Percentiles rank a stretch among this genome's conserved stretches.
These are phyloP conservation scores for Globisporangium emineosum DNA, from an alignment of 352 stramenopile genomes.

Conservation along the genomic window DNA sequence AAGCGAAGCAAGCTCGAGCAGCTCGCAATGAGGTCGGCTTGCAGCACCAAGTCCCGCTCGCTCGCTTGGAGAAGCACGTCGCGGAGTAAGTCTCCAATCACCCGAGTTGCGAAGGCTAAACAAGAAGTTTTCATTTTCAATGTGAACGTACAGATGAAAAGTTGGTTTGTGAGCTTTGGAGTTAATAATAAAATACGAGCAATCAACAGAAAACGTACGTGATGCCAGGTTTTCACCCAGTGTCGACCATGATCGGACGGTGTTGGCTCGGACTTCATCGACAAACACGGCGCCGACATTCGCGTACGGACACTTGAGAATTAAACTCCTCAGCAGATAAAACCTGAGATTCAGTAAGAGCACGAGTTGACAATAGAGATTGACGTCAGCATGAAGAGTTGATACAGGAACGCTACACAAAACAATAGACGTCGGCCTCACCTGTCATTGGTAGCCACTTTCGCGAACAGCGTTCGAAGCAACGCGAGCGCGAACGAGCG, in stretches of 20 bases:
- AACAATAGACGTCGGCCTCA: too few relatives aligned
- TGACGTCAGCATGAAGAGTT: not conserved
- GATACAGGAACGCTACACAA: too few relatives aligned
- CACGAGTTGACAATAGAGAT: too few relatives aligned
- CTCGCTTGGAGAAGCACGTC: constrained; percentile 36
- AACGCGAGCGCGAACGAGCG: constrained; percentile 34
- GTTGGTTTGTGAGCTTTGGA: not conserved
- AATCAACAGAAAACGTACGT: constrained; percentile 24
- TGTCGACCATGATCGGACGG: constrained; percentile 37
- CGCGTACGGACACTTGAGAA: constrained; percentile 61
- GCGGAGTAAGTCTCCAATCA: constrained; percentile 29
- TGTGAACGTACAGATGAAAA: not conserved
- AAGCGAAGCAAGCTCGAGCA: constrained; percentile 66
- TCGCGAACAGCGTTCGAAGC: constrained; percentile 38
- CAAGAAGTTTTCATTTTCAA: not conserved
- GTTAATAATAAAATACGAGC: not conserved
- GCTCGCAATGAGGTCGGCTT: constrained; percentile 64
- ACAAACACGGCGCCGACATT: constrained; percentile 67
- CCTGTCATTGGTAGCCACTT: constrained; percentile 32
- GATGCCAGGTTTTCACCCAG: constrained; percentile 15
- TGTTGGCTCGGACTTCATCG: constrained; percentile 51
- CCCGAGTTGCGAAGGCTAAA: constrained; percentile 16
- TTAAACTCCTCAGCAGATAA: constrained; percentile 35
- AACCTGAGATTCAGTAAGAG: constrained; percentile 32
- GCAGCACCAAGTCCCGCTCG: constrained; percentile 55